A percentile compares a stretch with the other conserved stretches of the same genome.
These are phyloP conservation scores for Epichloe hybrida DNA, from an alignment of 2,329 filamentous ascomycete genomes.

Conservation along the genomic window DNA sequence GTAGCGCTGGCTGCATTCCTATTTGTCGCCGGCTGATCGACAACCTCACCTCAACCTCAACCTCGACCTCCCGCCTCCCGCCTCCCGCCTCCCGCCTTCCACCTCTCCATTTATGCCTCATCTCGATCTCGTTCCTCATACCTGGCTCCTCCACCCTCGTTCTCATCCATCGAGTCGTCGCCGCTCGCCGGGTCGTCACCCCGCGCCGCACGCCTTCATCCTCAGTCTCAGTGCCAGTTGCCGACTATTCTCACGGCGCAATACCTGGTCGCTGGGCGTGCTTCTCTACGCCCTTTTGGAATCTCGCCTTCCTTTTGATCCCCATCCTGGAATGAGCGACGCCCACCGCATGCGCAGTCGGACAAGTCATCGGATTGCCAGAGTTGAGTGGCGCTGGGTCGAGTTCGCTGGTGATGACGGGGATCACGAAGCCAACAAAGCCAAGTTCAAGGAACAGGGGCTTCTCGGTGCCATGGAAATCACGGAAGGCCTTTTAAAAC, in stretches of 20 bases:
- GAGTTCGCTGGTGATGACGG: constrained; percentile 73
- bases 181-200: not conserved
- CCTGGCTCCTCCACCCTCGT: not conserved
- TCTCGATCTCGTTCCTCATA: no score
- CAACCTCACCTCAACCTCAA: no score
- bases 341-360: constrained; percentile 63
- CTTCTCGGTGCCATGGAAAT: constrained; percentile 66
- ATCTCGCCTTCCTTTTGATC: constrained; percentile 85
- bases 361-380: constrained; percentile 82
- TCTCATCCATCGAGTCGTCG: not conserved
- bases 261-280: constrained; percentile 75
- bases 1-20: no score
- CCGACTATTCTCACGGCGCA: not conserved
- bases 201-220: not conserved
- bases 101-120: no score
- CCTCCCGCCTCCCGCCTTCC: no score
- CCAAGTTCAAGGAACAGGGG: constrained; percentile 47
- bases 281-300: constrained; percentile 88
- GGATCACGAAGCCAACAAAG: constrained; percentile 60
- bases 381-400: constrained; percentile 92
- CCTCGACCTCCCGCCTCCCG: no score
- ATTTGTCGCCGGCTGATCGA: no score
- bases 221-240: not conserved
- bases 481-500: constrained; percentile 72
- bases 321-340: constrained; percentile 67